Evolutionary conservation across 805 yeast genomes (phyloP).

Genomic region (Candida tallmaniae): DNA sequence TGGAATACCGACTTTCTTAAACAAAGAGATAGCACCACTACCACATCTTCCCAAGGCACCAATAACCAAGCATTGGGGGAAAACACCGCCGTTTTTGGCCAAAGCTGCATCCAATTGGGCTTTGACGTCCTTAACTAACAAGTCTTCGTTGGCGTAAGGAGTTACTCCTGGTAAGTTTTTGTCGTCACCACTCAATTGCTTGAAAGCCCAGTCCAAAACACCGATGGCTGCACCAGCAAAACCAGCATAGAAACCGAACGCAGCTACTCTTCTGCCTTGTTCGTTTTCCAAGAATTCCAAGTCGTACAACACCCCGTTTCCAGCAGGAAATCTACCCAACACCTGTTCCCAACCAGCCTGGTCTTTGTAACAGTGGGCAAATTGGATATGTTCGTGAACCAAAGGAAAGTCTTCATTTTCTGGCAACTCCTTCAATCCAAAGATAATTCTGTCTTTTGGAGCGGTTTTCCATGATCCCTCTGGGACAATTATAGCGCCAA

Average conservation of each 20-base stretch:
- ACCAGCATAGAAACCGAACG: conserved; percentile 99
- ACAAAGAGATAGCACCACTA: conserved; percentile 87
- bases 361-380: conserved; percentile 97
- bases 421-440: conserved; percentile 94
- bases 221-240: conserved; percentile 99
- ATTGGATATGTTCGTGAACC: conserved; percentile 93
- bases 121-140: conserved; percentile 68
- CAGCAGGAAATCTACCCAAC: conserved; percentile 80
- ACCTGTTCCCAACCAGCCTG: conserved; percentile 98
- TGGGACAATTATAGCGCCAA: conserved; percentile 86
- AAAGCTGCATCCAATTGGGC: conserved; percentile 52
- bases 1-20: conserved; percentile 82
- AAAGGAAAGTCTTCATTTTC: conserved; percentile 87
- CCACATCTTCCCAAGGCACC: conserved; percentile 99
- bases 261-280: conserved; percentile 97
- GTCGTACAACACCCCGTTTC: conserved; percentile 88
- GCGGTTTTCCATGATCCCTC: conserved; percentile 92
- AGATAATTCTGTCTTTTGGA: conserved; percentile 82
- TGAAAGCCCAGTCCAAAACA: conserved; percentile 89
- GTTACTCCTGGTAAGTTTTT: conserved; percentile 74
- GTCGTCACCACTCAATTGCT: conserved; percentile 64
- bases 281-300: conserved; percentile 92
- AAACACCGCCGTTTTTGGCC: conserved; percentile 53
- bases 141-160: conserved; percentile 74
- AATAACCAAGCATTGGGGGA: conserved; percentile 80